Percentiles rank a stretch among this genome's conserved stretches.
These are phyloP conservation scores for Penicillium manginii DNA, from an alignment of 495 filamentous ascomycete genomes.

Conservation along the genomic window DNA sequence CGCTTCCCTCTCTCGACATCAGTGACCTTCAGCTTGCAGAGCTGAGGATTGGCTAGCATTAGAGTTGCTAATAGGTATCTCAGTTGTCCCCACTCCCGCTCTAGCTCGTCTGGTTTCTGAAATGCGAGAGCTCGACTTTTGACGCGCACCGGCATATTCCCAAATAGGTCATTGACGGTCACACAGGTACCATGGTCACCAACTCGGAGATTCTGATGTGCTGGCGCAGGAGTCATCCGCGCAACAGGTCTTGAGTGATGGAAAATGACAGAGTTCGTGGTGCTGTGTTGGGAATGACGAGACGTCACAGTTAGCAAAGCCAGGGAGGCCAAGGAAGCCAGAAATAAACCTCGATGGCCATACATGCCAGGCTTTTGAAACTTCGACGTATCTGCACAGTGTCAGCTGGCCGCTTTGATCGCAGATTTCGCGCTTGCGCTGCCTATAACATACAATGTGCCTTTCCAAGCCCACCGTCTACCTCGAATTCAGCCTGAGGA, in stretches of 20 bases:
- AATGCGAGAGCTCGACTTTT: constrained; percentile 67
- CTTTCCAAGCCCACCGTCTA: constrained; percentile 73
- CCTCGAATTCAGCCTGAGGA: constrained; percentile 66
- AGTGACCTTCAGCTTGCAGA: constrained; percentile 39
- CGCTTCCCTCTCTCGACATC: constrained; percentile 37
- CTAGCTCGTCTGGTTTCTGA: constrained; percentile 56
- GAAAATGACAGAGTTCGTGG: constrained; percentile 70
- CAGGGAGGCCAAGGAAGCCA: constrained; percentile 76
- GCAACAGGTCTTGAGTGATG: constrained; percentile 73
- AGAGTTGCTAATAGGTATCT: constrained; percentile 62
- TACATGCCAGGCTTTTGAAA: constrained; percentile 55
- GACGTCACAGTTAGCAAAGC: constrained; percentile 82
- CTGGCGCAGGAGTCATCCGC: constrained; percentile 66
- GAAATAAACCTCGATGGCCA: constrained; percentile 73
- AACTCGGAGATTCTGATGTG: constrained; percentile 59
- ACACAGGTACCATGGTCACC: constrained; percentile 76
- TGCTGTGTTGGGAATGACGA: constrained; percentile 63
- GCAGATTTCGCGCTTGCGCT: no score
- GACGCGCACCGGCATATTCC: constrained; percentile 94
- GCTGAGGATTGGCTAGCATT: constrained; percentile 58
- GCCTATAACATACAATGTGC: constrained; percentile 61
- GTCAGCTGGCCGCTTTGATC: constrained; percentile 22
- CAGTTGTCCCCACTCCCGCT: constrained; percentile 73
- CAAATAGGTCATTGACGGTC: constrained; percentile 84
- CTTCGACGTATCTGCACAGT: constrained; percentile 75